Evolutionary conservation across 176 grass and related monocot species (phyloP).

Genomic region (Elaeis guineensis): DNA sequence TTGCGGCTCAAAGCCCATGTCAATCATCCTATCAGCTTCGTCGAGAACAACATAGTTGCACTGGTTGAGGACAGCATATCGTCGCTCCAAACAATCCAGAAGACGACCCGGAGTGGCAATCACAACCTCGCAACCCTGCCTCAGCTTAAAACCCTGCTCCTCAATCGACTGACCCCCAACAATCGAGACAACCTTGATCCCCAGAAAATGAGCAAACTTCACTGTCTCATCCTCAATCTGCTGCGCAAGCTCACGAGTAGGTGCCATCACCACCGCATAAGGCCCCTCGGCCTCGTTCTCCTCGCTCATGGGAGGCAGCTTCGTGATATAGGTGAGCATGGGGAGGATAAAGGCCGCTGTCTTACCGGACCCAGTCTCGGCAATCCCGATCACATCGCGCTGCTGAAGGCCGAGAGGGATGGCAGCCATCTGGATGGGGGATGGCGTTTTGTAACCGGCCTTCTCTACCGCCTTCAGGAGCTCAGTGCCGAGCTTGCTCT

Average conservation of each 20-base stretch:
- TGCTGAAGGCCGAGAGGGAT: slow-evolving; percentile 94
- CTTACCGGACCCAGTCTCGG: slow-evolving; percentile 91
- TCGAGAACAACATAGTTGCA: slow-evolving; percentile 98
- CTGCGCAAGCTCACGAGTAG: slow-evolving; percentile 93
- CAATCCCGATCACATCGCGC: slow-evolving; percentile 95
- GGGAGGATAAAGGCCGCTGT: slow-evolving; percentile 95
- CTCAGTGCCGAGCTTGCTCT: slow-evolving; percentile 76
- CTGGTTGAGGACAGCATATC: slow-evolving; percentile 93
- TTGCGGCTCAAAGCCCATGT: slow-evolving; percentile 98
- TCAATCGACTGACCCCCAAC: slow-evolving; percentile 97
- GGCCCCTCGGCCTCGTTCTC: slow-evolving; percentile 95
- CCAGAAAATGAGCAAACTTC: slow-evolving; percentile 87
- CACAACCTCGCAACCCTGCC: slow-evolving; percentile 93
- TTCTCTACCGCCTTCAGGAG: slow-evolving; percentile 79
- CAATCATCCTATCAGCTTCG: slow-evolving; percentile 99
- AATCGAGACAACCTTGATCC: slow-evolving; percentile 93
- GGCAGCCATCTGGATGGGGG: slow-evolving; percentile 92
- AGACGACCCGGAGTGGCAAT: slow-evolving; percentile 91
- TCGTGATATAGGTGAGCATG: slow-evolving; percentile 89
- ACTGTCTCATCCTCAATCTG: slow-evolving; percentile 98
- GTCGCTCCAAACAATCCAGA: slow-evolving; percentile 92
- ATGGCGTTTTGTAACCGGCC: slow-evolving; percentile 70
- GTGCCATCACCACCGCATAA: slow-evolving; percentile 96
- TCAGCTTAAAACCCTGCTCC: slow-evolving; percentile 90
- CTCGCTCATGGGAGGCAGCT: slow-evolving; percentile 79